Base-by-base conservation (phyloP, 129 eudicot genomes). In the Arctium minus region DNA sequence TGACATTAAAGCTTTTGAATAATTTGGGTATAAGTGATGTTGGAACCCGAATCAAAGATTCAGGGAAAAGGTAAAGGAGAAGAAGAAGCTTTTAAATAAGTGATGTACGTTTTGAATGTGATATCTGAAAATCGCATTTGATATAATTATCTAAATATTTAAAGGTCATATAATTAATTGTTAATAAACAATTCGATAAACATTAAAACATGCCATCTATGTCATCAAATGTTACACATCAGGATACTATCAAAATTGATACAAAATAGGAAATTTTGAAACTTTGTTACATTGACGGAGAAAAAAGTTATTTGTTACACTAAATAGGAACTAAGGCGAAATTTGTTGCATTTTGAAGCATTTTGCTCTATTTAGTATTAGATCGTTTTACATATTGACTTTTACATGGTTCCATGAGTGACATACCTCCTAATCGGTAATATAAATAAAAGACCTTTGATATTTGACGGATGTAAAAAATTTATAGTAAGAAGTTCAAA, bases 1-100 rank as follows among this genome's bases (percentile, higher is more conserved):
- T 85, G 94, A 90, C 29, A 85, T 42, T 1, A 90, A 89, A 81
- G 90, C 91, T 5, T 87, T 92, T 87, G 91, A 22, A 91, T 4
- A 83, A 90, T 79, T 81, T 90, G 85, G 88, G 86, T 32, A 75
- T 92, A 31, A 82, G 68, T 77, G 94, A 91, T 75, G 79, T 38
- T 71, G 87, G 42, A 27, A 30, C 17, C 27, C 72, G 32, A 8
- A 10, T 39, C 15, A 79, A 77, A 29, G 84, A 82, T 82, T 73
- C 62, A 31, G 86, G 72, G 76, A 78, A 31, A 76, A 67, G 72
- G 2, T 35, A 81, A 77, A 70, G 84, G 22, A 53, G 22, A 17
- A 53, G 65, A 80, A 3, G 81, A 53, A 48, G 68, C 38, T 75
- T 77, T 68, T 68, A 39, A 69, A 44, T 53, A n/a, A 53, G 65